Evolutionary conservation across 2,329 filamentous ascomycete genomes (phyloP).

Genomic region (Cryphonectria naterciae): DNA sequence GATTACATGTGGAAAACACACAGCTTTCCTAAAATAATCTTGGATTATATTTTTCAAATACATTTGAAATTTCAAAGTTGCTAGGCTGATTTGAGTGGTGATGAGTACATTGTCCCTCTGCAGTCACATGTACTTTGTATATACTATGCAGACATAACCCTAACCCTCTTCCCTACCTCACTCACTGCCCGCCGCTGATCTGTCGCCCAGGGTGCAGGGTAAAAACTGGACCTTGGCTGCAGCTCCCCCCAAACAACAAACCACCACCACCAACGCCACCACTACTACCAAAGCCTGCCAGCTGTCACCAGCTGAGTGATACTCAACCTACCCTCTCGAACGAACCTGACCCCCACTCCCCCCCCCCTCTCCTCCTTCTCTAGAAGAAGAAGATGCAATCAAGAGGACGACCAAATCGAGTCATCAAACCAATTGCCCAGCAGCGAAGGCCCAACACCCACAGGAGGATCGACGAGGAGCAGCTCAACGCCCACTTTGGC

Average conservation of each 20-base stretch:
- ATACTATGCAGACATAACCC: not conserved
- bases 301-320: conserved; percentile 25
- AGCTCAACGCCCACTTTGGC: conserved; percentile 26
- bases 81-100: too few species aligned
- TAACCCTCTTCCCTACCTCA: not conserved
- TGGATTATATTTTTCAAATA: too few species aligned
- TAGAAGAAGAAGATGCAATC: conserved; percentile 15
- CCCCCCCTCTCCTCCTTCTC: not conserved
- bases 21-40: too few species aligned
- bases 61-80: too few species aligned
- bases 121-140: too few species aligned
- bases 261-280: not conserved
- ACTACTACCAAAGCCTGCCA: conserved; percentile 12
- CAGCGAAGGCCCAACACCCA: conserved; percentile 18
- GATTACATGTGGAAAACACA: too few species aligned
- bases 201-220: not conserved
- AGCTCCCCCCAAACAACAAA: conserved; percentile 2
- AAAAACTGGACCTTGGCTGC: conserved; percentile 4
- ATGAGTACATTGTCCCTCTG: too few species aligned
- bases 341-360: not conserved
- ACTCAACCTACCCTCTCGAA: not conserved
- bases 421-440: conserved; percentile 21
- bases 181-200: not conserved
- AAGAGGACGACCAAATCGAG: conserved; percentile 18
- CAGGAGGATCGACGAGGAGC: conserved; percentile 28